Base-by-base conservation (phyloP, 192 early-diverging fungal genomes). In the Umbelopsis sp. region DNA sequence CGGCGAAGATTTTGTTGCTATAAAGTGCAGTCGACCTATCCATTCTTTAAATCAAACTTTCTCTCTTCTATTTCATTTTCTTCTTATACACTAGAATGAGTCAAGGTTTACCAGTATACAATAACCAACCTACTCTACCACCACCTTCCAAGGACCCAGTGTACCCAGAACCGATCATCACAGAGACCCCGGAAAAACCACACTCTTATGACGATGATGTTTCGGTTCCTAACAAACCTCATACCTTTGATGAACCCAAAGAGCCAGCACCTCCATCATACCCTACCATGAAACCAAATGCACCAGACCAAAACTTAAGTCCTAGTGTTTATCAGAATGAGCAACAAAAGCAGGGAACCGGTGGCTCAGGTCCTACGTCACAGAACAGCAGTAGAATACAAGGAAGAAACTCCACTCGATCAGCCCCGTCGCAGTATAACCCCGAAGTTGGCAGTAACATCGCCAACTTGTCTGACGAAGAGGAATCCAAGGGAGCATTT, bases 191-290 rank as follows among this genome's bases (percentile, higher is more conserved):
- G 0, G 56, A 22, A 22, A 62, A 62, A 62, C 56, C 56, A 4
- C 56, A 62, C 29, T 34, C 56, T 29, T 62, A 62, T 32, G 56
- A 62, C 14, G 56, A 62, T 26, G 56, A 62, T 6, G n/a, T n/a
- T 14, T 29, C 56, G 26, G 31, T 21, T 16, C 47, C 29, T 7
- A 62, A n/a, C 14, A 32, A 32, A 11, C 29, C 14, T 0, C 10
- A 34, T 0, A 31, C 16, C 56, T 32, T 34, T 8, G 29, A 62
- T 11, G 29, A 62, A 14, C 25, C 53, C 29, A 20, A 3, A 34
- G 25, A 62, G 26, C 12, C 31, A 12, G 25, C 22, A 11, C 26
- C 31, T 2, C 56, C 56, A 17, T 29, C 31, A 16, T 62, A 62
- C 20, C 29, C 56, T 11, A 20, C 20, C 0, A 34, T 34, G 26